Evolutionary conservation across 73 alveolate species (phyloP).

Genomic region (Tetrahymena borealis): DNA sequence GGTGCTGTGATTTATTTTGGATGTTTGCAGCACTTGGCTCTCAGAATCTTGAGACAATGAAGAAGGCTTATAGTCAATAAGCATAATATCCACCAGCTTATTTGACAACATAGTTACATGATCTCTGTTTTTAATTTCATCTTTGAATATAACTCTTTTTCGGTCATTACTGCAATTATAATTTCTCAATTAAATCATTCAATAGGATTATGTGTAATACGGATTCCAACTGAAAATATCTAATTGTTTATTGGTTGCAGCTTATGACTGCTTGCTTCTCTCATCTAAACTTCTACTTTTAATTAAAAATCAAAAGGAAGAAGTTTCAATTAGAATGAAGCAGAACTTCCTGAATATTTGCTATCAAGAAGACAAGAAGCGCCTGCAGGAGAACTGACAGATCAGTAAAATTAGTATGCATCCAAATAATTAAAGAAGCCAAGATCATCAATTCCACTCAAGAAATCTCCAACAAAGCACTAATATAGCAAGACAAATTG

Average conservation of each 20-base stretch:
- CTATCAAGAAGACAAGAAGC: neutral
- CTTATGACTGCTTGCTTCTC: neutral
- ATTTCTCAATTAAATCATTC: neutral
- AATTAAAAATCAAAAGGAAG: no score
- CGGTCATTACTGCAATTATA: neutral
- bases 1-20: neutral
- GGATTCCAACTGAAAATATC: neutral
- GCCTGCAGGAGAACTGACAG: neutral
- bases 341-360: neutral
- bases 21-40: neutral
- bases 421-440: neutral
- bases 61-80: neutral
- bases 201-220: neutral
- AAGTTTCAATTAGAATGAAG: neutral
- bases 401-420: neutral
- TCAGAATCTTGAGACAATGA: neutral
- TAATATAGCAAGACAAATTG: neutral
- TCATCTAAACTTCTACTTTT: no score
- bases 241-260: neutral
- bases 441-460: neutral
- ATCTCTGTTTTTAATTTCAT: neutral
- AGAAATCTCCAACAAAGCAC: neutral
- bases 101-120: neutral
- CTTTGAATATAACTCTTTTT: neutral
- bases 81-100: no score